Evolutionary conservation across 768 basidiomycete species (phyloP).

Genomic region (Tricholoma bakamatsutake): DNA sequence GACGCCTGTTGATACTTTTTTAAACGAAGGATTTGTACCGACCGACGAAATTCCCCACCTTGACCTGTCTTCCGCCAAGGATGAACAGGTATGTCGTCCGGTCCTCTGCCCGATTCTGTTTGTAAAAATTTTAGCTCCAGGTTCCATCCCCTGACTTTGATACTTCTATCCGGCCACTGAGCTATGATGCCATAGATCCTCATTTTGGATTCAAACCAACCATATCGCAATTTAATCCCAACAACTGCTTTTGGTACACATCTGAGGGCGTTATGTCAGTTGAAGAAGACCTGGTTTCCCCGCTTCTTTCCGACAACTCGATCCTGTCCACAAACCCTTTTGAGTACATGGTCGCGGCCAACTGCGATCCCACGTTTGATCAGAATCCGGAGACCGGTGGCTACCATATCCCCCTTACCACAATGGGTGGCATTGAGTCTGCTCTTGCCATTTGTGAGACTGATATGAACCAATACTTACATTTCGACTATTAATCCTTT

Average conservation of each 20-base stretch:
- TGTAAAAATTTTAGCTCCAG: neutral
- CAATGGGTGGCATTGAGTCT: neutral
- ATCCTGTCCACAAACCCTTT: neutral
- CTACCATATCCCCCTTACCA: neutral
- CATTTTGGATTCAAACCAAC: conserved; percentile 12
- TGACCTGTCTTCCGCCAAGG: conserved; percentile 17
- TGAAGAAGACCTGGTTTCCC: neutral
- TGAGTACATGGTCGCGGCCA: neutral
- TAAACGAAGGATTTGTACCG: conserved; percentile 23
- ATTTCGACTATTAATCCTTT: conserved; percentile 9
- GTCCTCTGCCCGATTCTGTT: neutral
- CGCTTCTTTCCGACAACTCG: neutral
- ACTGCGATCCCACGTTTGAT: neutral
- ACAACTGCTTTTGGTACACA: conserved; percentile 5
- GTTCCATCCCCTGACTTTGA: neutral
- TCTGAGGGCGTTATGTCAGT: neutral
- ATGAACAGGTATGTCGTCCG: conserved; percentile 13
- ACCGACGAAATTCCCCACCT: conserved; percentile 31
- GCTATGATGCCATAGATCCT: conserved; percentile 8
- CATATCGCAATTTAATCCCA: neutral
- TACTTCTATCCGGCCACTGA: conserved; percentile 4
- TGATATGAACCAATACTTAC: conserved; percentile 12
- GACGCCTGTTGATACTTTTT: neutral
- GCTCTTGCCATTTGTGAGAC: neutral
- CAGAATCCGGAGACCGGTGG: neutral